Evolutionary conservation across 2,329 filamentous ascomycete genomes (phyloP).

Genomic region (Fusarium liriodendri): DNA sequence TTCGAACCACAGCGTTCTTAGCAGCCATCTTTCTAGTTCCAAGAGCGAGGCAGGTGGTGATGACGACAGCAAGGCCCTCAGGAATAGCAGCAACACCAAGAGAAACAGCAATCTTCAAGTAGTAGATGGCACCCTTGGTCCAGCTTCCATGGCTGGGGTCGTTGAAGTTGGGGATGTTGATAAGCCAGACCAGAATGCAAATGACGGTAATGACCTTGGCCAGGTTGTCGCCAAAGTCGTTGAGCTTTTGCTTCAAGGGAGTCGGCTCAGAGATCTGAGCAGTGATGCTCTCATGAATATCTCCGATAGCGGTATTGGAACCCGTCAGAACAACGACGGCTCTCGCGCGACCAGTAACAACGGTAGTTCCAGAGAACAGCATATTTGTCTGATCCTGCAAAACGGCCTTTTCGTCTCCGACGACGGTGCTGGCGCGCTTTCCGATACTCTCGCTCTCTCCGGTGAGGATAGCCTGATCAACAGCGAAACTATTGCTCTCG

Average conservation of each 20-base stretch:
- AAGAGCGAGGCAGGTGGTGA: conserved; percentile 96
- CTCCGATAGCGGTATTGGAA: conserved; percentile 91
- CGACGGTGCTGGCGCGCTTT: conserved; percentile 76
- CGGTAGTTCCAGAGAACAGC: conserved; percentile 97
- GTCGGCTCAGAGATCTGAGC: conserved; percentile 98
- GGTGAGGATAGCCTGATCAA: conserved; percentile 97
- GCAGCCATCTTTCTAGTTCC: conserved; percentile 99
- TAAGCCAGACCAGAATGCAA: conserved; percentile 95
- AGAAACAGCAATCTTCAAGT: conserved; percentile 98
- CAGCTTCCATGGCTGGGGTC: conserved; percentile 93
- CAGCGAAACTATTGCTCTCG: conserved; percentile 95
- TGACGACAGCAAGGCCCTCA: conserved; percentile 96
- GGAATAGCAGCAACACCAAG: conserved; percentile 98
- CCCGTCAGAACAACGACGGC: conserved; percentile 93
- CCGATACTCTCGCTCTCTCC: conserved; percentile 97
- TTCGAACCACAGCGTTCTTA: conserved; percentile 97
- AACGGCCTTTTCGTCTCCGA: conserved; percentile 86
- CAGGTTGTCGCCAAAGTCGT: conserved; percentile 95
- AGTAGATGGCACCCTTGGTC: conserved; percentile 98
- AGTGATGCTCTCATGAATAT: conserved; percentile 98
- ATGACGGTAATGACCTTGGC: conserved; percentile 99
- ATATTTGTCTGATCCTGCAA: conserved; percentile 98
- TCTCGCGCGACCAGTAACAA: conserved; percentile 92
- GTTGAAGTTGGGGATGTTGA: conserved; percentile 97
- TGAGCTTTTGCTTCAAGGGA: conserved; percentile 97